Conservation (phyloP, 2,329 filamentous ascomycete genomes). For the Periconia sp. region DNA sequence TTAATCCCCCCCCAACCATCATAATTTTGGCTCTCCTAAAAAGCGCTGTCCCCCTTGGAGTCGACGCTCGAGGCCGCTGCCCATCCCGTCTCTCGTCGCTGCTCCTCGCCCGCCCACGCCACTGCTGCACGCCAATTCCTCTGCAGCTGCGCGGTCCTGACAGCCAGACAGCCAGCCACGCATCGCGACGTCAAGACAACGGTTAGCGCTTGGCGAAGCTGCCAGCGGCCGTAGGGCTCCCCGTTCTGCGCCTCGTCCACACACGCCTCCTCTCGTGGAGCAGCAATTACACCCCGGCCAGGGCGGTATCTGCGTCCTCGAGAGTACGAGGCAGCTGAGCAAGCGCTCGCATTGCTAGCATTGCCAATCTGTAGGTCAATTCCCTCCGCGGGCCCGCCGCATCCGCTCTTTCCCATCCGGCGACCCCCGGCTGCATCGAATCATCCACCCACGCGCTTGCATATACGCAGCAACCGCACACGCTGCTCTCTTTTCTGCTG, state of each 20-base stretch:
- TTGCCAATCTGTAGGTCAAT: constrained; percentile 21
- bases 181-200: constrained; percentile 8
- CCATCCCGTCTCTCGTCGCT: constrained; percentile 1
- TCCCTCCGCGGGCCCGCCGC: constrained; percentile 16
- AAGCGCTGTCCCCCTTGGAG: constrained; percentile 15
- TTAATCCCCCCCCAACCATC: constrained; percentile 27
- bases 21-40: constrained; percentile 18
- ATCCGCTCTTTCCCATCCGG: constrained; percentile 34
- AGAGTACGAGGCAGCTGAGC: not conserved
- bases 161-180: not conserved
- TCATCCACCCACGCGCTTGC: constrained; percentile 11
- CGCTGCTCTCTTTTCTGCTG: constrained; percentile 10
- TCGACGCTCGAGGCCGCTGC: constrained; percentile 5
- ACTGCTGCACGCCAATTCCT: constrained; percentile 2
- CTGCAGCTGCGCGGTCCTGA: not conserved
- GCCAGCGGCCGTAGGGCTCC: not conserved
- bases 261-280: constrained; percentile 6
- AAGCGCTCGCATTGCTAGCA: not conserved
- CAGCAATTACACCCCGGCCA: too few relatives aligned
- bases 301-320: too few relatives aligned
- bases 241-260: constrained; percentile 13
- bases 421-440: constrained; percentile 25
- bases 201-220: constrained; percentile 11
- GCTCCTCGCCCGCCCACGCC: not conserved
- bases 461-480: constrained; percentile 9